phyloP scores from a whole-genome alignment of 305 asterid species.

The Rubia tinctorum region DNA sequence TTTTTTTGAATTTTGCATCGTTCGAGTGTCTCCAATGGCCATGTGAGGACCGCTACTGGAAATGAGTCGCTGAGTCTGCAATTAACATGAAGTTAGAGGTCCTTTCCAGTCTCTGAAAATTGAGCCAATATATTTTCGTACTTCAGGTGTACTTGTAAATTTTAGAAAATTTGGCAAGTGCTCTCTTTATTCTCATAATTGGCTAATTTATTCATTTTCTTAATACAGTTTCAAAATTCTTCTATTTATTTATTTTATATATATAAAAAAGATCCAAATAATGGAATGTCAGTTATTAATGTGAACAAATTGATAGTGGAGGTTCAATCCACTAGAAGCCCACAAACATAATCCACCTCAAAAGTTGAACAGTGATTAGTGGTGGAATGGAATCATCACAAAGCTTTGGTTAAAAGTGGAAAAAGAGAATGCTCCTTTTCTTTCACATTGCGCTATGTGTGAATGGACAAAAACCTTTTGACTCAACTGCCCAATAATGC shows the following conservation, averaged over 20 bases:
- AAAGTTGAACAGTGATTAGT: neutral
- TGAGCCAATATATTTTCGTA: neutral
- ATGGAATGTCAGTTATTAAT: too few relatives aligned
- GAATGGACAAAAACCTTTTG: neutral
- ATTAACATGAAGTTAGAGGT: neutral
- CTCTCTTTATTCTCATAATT: too few relatives aligned
- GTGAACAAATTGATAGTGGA: neutral
- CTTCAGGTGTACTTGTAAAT: too few relatives aligned
- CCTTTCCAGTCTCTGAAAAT: neutral
- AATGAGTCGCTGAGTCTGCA: neutral
- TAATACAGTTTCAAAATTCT: too few relatives aligned
- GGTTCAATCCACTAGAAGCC: neutral
- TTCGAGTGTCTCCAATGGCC: neutral
- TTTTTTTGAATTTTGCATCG: neutral
- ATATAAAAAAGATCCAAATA: too few relatives aligned
- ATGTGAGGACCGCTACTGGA: neutral
- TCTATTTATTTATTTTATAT: too few relatives aligned
- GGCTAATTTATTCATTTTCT: too few relatives aligned
- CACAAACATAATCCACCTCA: neutral
- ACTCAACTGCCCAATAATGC: too few relatives aligned
- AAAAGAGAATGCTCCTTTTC: neutral
- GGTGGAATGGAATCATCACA: neutral
- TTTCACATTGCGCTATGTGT: neutral
- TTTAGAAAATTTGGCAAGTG: too few relatives aligned
- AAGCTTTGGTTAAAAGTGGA: conserved; percentile 2